Percentiles rank a stretch among this genome's conserved stretches.
These are phyloP conservation scores for Lentinula boryana DNA, from an alignment of 768 basidiomycete species.

Conservation along the genomic window DNA sequence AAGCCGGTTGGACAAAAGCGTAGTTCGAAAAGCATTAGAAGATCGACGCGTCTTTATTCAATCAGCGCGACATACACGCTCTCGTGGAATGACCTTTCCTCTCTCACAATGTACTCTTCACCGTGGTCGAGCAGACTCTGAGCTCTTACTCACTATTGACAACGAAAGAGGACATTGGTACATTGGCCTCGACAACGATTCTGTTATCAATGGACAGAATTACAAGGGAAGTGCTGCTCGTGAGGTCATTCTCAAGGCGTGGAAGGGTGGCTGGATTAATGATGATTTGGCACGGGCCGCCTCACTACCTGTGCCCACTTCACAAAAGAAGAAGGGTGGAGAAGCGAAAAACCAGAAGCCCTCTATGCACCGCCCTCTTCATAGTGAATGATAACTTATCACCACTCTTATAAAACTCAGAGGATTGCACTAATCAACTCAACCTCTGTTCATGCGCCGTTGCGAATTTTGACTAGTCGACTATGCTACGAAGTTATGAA, in stretches of 20 bases:
- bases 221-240: conserved; percentile 15
- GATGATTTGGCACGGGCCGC: background rate
- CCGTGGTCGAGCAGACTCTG: conserved; percentile 25
- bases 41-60: conserved; percentile 23
- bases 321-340: background rate
- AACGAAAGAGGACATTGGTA: conserved; percentile 28
- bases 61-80: conserved; percentile 23
- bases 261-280: conserved; percentile 14
- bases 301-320: background rate
- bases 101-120: conserved; percentile 19
- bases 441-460: too few species aligned
- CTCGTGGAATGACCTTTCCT: conserved; percentile 21
- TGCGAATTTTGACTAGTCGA: too few species aligned
- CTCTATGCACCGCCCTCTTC: too few species aligned
- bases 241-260: conserved; percentile 19
- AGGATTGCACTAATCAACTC: too few species aligned
- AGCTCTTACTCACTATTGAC: conserved; percentile 23
- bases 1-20: background rate
- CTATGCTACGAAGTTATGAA: too few species aligned
- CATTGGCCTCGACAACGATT: conserved; percentile 22
- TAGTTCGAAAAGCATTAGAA: conserved; percentile 6
- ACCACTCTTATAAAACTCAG: too few species aligned
- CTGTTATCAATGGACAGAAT: conserved; percentile 19
- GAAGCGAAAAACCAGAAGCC: background rate
- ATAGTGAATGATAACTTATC: too few species aligned